Evolutionary conservation across 495 filamentous ascomycete genomes (phyloP).

Genomic region (Penicillium paradoxum): DNA sequence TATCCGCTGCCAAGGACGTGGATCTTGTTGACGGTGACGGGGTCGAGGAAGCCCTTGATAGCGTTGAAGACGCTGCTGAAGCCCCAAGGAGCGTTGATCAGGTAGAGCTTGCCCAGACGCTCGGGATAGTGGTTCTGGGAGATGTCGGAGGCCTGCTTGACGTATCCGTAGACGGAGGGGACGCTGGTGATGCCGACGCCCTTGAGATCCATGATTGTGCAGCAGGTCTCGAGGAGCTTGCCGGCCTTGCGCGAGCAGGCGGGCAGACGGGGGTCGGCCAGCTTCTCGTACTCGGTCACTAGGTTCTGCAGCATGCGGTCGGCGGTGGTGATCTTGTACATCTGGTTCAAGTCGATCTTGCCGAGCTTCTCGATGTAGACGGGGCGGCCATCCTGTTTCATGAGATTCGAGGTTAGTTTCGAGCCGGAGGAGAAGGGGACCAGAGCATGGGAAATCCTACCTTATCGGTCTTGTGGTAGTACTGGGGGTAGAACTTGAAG

Average conservation of each 20-base stretch:
- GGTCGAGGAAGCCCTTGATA: conserved; percentile 89
- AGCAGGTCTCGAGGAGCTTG: conserved; percentile 90
- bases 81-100: conserved; percentile 97
- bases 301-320: conserved; percentile 96
- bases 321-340: conserved; percentile 88
- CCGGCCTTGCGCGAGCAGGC: conserved; percentile 93
- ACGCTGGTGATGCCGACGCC: conserved; percentile 81
- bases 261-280: conserved; percentile 86
- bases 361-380: conserved; percentile 96
- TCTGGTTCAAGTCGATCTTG: conserved; percentile 81
- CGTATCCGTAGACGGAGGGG: conserved; percentile 77
- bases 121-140: conserved; percentile 99
- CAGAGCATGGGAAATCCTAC: conserved; percentile 40
- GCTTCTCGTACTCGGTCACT: conserved; percentile 93
- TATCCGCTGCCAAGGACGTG: conserved; percentile 79
- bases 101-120: conserved; percentile 79
- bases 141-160: conserved; percentile 72
- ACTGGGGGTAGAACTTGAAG: conserved; percentile 94
- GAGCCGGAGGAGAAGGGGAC: background rate
- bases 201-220: conserved; percentile 94
- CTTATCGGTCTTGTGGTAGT: conserved; percentile 99
- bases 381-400: conserved; percentile 79
- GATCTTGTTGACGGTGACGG: conserved; percentile 94
- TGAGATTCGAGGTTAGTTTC: conserved; percentile 7
- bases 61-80: conserved; percentile 78